phyloP scores from a whole-genome alignment of 2,329 filamentous ascomycete genomes.

The Cladophialophora yegresii region DNA sequence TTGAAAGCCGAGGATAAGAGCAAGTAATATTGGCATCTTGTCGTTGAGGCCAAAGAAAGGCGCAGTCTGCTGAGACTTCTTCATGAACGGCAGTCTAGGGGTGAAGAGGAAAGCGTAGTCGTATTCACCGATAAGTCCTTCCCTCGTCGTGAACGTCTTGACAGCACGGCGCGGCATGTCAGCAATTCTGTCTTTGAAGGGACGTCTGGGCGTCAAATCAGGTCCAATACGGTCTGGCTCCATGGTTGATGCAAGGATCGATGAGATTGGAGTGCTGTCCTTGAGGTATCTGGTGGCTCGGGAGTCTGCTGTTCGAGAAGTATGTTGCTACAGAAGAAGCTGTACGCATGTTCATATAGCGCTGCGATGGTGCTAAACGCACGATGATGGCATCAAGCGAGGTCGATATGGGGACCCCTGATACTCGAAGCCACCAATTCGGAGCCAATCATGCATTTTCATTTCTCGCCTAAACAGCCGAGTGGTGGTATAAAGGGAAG shows the following conservation, averaged over 20 bases:
- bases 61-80: constrained; percentile 56
- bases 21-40: constrained; percentile 66
- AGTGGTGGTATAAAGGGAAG: background rate
- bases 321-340: background rate
- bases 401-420: background rate
- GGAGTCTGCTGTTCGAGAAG: background rate
- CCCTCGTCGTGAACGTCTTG: constrained; percentile 48
- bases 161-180: constrained; percentile 39
- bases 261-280: background rate
- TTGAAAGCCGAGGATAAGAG: constrained; percentile 67
- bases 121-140: constrained; percentile 80
- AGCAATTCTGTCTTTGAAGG: constrained; percentile 40
- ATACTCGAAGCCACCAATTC: background rate
- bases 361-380: background rate
- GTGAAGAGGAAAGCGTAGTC: constrained; percentile 87
- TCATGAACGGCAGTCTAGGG: constrained; percentile 81
- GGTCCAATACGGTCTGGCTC: constrained; percentile 49
- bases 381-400: background rate
- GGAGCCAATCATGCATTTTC: background rate
- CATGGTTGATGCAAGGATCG: background rate
- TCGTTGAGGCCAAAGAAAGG: constrained; percentile 72
- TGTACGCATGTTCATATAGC: background rate
- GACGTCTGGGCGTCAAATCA: constrained; percentile 41
- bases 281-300: background rate
- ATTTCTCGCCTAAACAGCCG: background rate